Evolutionary conservation across 2,329 filamentous ascomycete genomes (phyloP), one percentile per base, ranked within the genome.

Genomic region (Claviceps capensis): DNA sequence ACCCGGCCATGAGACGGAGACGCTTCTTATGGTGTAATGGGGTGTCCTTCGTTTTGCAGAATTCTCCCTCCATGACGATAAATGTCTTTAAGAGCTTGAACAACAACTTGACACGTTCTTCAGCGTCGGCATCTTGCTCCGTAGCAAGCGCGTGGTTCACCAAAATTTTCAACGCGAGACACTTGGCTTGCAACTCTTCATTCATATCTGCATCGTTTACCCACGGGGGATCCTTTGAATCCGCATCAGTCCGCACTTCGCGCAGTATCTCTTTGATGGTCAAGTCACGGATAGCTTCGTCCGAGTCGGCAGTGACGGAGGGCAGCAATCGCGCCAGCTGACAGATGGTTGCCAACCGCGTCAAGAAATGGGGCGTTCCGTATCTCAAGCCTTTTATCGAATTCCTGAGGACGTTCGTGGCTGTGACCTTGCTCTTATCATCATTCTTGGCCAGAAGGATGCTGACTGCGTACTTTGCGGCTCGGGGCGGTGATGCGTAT

Each of bases 381-480:
- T 88, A 90, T 2, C 77, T 73, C 73, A 86, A 90, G 49, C 81
- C 78, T 57, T 87, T 82, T 57, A 87, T 79, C 54, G 84, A 84
- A 63, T 84, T 86, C 52, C 84, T 79, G 7, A 96, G 69, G 11
- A 98, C 76, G 59, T 94, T 89, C 50, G 85, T 89, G 7, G 88
- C 87, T 54, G 88, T 86, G 71, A 94, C 85, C 62, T 90, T 69
- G 58, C 76, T 85, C 65, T 88, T 93, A 49, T 90, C 82, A 22
- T 81, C 76, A 46, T 74, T 73, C 59, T 83, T 83, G 38, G 86
- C 83, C 67, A 95, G 81, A 51, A 98, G 75, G 57, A 98, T 89
- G 30, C 88, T 90, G 48, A 97, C 82, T 0, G 93, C 93, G 69
- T 97, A 89, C 67, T 98, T 98, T 22, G 91, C 88, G 8, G 88